Evolutionary conservation across 805 yeast species (phyloP), one percentile per base, ranked within the genome.

Genomic region (Priceomyces castillae): DNA sequence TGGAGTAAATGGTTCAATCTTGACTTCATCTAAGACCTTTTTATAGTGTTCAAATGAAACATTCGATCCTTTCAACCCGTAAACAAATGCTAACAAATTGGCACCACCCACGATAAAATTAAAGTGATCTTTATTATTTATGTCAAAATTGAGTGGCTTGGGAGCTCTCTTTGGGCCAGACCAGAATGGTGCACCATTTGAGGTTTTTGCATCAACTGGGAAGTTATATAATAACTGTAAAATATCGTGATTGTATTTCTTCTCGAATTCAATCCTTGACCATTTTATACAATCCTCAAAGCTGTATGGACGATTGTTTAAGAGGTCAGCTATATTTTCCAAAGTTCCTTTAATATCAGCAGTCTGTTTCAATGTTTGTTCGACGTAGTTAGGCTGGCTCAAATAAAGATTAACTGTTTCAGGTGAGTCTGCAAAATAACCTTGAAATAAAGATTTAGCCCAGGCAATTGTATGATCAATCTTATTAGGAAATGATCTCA

Each of bases 391-490:
- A 48, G 97, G 94, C 67, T 94, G 97, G 26, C 90, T 74, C 61
- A 94, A 71, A 67, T 90, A 94, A 60, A 88, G 67, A 64, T 94
- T 94, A 43, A 90, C 98, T 57, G 89, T 89, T 65, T 88, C 96
- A 15, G 96, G 90, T n/a, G 89, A 77, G 47, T 92, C 97, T 30
- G 81, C 74, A 65, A 94, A 94, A 59, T 81, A 89, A 16, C 94
- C 96, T 73, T 86, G 94, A 77, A 94, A 94, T 60, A 89, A 74
- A 15, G 90, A 82, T 70, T 95, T 95, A 12, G 98, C 96, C 99
- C 99, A 94, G 4, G 99, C 98, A 69, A 94, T 94, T 1, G 99
- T 94, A 62, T 94, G 99, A 63, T 94, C 99, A 57, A 94, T 94
- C 69, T 92, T 92, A 67, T 90, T 87, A 44, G 99, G 99, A 84